Evolutionary conservation across 148 eudicot species (phyloP).

Genomic region (Dysphania ambrosioides): DNA sequence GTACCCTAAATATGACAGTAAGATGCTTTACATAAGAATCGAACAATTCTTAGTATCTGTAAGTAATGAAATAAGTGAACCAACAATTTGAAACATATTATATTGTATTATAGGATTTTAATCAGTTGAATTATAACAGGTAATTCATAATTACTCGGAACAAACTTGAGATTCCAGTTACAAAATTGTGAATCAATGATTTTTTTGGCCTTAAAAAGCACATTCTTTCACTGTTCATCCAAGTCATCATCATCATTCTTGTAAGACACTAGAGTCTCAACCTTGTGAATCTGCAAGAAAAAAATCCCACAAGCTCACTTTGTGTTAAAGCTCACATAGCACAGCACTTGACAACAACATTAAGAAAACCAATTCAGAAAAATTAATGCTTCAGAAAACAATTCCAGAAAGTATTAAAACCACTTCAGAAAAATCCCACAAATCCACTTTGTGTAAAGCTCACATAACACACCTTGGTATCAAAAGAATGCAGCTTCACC

Average conservation of each 20-base stretch:
- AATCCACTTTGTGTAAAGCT: no score
- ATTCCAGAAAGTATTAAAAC: no score
- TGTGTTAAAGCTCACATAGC: background rate
- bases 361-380: background rate
- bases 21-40: no score
- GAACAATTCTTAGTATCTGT: no score
- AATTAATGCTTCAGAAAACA: background rate
- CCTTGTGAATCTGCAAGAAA: constrained; percentile 81
- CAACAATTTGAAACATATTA: no score
- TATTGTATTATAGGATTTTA: background rate
- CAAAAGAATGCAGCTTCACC: constrained; percentile 94
- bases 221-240: constrained; percentile 44
- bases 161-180: constrained; percentile 8
- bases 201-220: background rate
- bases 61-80: no score
- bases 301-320: background rate
- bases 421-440: no score
- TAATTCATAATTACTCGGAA: background rate
- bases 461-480: constrained; percentile 99
- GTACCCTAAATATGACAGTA: no score
- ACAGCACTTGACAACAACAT: background rate
- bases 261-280: constrained; percentile 85
- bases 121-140: background rate
- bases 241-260: constrained; percentile 72
- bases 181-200: constrained; percentile 58